phyloP scores from a whole-genome alignment of 1,284 basidiomycete species.

The Moesziomyces parantarcticus region DNA sequence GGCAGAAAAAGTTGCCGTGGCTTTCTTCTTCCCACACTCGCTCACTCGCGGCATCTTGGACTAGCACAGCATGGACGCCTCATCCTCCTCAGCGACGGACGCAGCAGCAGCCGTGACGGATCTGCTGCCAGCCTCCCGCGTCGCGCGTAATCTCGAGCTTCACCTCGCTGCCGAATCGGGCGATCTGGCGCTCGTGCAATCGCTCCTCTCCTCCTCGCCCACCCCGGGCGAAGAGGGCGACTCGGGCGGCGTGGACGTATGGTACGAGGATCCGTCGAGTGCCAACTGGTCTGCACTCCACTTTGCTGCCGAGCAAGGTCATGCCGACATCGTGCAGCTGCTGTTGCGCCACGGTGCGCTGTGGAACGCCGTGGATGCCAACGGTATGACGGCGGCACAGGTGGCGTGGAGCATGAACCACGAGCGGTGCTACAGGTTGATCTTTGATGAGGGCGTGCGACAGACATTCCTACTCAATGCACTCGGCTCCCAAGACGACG shows the following conservation, averaged over 20 bases:
- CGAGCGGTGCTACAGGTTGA: conserved; percentile 41
- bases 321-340: conserved; percentile 74
- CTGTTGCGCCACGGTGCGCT: conserved; percentile 85
- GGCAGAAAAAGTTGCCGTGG: no score
- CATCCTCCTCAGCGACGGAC: conserved; percentile 4
- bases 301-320: conserved; percentile 83
- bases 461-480: conserved; percentile 54
- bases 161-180: conserved; percentile 52
- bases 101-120: conserved; percentile 21
- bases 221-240: conserved; percentile 1
- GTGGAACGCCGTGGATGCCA: conserved; percentile 78
- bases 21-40: no score
- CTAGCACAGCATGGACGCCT: neutral
- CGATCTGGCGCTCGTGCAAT: conserved; percentile 35
- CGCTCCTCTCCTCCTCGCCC: conserved; percentile 35
- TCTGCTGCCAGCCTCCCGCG: conserved; percentile 35
- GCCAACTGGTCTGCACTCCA: conserved; percentile 81
- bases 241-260: conserved; percentile 73
- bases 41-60: neutral
- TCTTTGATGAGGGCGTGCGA: conserved; percentile 69
- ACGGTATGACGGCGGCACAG: conserved; percentile 62
- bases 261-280: conserved; percentile 80
- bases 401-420: conserved; percentile 62
- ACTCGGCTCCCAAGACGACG: conserved; percentile 43
- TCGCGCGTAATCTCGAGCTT: conserved; percentile 51